phyloP scores from a whole-genome alignment of 2,329 filamentous ascomycete genomes.

The Neofusicoccum cordaticola region DNA sequence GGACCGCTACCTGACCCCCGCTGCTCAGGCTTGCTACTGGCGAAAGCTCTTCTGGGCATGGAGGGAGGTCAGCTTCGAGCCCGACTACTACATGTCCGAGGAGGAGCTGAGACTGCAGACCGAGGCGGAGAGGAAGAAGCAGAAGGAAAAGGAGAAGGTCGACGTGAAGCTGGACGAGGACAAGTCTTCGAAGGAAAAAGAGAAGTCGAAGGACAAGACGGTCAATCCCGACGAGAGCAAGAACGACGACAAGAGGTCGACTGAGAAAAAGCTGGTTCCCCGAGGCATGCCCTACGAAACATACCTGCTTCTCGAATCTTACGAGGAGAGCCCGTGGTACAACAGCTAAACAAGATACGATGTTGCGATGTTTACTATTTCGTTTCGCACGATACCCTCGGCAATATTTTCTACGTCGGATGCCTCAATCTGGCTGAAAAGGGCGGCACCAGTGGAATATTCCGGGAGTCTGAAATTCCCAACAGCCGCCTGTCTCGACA shows the following conservation, averaged over 20 bases:
- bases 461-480: neutral
- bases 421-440: neutral
- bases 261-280: conserved; percentile 1
- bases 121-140: conserved; percentile 8
- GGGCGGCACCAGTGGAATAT: neutral
- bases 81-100: conserved; percentile 20
- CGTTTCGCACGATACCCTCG: conserved; percentile 4
- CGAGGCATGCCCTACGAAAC: conserved; percentile 18
- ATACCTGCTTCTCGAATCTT: conserved; percentile 13
- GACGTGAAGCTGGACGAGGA: conserved; percentile 12
- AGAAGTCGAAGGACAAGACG: neutral
- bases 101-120: conserved; percentile 6
- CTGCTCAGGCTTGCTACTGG: conserved; percentile 58
- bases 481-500: neutral
- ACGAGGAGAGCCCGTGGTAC: conserved; percentile 18
- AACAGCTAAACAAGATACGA: conserved; percentile 7
- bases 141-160: conserved; percentile 9
- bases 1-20: conserved; percentile 54
- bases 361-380: neutral
- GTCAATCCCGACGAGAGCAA: conserved; percentile 8
- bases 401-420: neutral
- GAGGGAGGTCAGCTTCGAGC: conserved; percentile 33
- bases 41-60: conserved; percentile 44
- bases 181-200: conserved; percentile 1
- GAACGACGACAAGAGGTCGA: conserved; percentile 8